Evolutionary conservation across 208 protist genomes (phyloP), one percentile per base, ranked within the genome.

Genomic region (Endotrypanum monterogeii): DNA sequence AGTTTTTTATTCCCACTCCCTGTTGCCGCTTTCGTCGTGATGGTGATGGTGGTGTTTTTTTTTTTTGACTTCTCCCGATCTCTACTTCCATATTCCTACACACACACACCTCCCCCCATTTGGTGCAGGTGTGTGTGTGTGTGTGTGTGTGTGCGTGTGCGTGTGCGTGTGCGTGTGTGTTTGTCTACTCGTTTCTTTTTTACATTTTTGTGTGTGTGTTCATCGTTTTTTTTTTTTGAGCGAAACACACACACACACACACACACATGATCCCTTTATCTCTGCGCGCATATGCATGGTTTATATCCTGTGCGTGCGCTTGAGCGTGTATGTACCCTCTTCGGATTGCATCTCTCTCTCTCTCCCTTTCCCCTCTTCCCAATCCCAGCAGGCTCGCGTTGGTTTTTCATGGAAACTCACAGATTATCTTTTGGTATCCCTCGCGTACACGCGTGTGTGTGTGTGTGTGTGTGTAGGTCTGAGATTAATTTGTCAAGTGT

Each of bases 141-240:
- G 16, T 35, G 16, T 14, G 16, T 35, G 3, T 35, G 54, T 25
- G 4, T 58, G 12, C 25, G 7, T 28, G 44, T 35, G 35, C 44
- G 44, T 11, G 44, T 48, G 44, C 44, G 44, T 48, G 44, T 37
- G n/a, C 57, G 16, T 73, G 68, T 66, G 41, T 76, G 57, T 66
- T 72, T 71, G 14, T 86, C 39, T 28, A 28, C n/a, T n/a, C n/a
- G n/a, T 78, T 51, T 28, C 18, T 44, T 68, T 61, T 55, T 2
- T 57, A 56, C 55, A 58, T 30, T 28, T 57, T 55, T 35, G 7
- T 55, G n/a, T 76, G 48, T 54, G 61, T 70, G 52, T 9, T 28
- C 60, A 58, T 52, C 54, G 7, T 73, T 63, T 60, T 12, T 41
- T n/a, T 73, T 57, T 23, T 18, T 63, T 63, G n/a, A 5, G 14